These are phyloP conservation scores for Manihot esculenta DNA, from an alignment of 441 rosid genomes.

Conservation along the genomic window DNA sequence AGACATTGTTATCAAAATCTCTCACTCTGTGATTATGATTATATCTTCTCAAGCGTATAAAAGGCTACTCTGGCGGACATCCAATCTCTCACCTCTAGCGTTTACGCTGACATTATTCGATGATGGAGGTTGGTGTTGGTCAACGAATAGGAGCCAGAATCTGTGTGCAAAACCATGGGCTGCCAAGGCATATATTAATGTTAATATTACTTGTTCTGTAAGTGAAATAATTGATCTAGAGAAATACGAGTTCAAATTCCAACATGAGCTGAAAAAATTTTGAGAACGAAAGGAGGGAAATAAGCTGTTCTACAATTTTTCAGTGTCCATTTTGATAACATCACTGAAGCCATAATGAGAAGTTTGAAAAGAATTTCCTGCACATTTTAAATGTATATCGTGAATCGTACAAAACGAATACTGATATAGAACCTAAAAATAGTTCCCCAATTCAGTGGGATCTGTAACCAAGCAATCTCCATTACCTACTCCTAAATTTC, in stretches of 20 bases:
- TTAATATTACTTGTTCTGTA: too few relatives aligned
- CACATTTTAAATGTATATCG: constrained; percentile 49
- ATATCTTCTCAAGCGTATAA: background rate
- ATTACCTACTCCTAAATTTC: constrained; percentile 47
- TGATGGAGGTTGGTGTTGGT: too few relatives aligned
- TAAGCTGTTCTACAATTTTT: too few relatives aligned
- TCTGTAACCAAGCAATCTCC: constrained; percentile 51
- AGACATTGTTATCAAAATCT: background rate
- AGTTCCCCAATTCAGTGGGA: constrained; percentile 44
- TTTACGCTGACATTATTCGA: too few relatives aligned
- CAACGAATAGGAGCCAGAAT: background rate
- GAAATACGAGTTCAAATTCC: too few relatives aligned
- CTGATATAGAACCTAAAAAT: constrained; percentile 37
- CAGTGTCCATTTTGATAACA: background rate
- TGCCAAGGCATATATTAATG: background rate
- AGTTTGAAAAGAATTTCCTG: constrained; percentile 40
- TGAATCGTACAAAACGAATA: constrained; percentile 46
- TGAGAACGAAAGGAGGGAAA: too few relatives aligned
- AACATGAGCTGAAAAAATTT: too few relatives aligned
- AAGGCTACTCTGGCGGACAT: background rate
- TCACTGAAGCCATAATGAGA: background rate
- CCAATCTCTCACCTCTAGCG: background rate
- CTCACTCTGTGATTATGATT: background rate
- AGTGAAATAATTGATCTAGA: too few relatives aligned
- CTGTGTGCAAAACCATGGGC: constrained; percentile 1